Conservation (phyloP, 169 alveolate species). For the Plasmodium cynomolgi region DNA sequence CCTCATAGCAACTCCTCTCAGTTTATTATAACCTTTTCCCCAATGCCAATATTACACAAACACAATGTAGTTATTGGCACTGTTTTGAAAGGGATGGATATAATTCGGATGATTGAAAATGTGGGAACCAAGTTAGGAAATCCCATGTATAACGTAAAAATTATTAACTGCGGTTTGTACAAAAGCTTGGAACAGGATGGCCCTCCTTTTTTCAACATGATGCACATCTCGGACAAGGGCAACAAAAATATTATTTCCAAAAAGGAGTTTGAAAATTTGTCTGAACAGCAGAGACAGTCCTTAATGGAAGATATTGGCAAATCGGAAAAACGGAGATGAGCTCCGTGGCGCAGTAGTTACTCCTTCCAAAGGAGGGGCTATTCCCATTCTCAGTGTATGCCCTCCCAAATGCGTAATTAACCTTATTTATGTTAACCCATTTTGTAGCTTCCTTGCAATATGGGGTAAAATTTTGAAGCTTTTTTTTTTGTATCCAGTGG, state of each 20-base stretch:
- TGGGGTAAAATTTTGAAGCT: neutral
- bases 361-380: neutral
- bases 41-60: conserved; percentile 77
- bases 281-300: conserved; percentile 21
- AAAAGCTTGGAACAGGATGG: conserved; percentile 53
- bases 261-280: conserved; percentile 43
- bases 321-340: neutral
- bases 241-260: conserved; percentile 37
- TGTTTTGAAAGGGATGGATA: conserved; percentile 85
- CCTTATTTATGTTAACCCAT: neutral
- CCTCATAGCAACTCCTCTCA: conserved; percentile 80
- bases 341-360: neutral
- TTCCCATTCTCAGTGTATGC: neutral
- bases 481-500: neutral
- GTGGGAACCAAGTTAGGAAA: conserved; percentile 65
- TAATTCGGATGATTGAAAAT: conserved; percentile 76
- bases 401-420: neutral
- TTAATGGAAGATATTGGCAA: conserved; percentile 1
- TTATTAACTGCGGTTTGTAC: conserved; percentile 67
- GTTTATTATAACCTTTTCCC: conserved; percentile 80
- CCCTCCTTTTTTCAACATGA: conserved; percentile 51
- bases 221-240: conserved; percentile 35
- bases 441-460: neutral
- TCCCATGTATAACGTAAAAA: conserved; percentile 64
- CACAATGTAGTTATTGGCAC: conserved; percentile 84